Conservation (phyloP, 2,329 filamentous ascomycete species). For the Cordyceps cicadae region DNA sequence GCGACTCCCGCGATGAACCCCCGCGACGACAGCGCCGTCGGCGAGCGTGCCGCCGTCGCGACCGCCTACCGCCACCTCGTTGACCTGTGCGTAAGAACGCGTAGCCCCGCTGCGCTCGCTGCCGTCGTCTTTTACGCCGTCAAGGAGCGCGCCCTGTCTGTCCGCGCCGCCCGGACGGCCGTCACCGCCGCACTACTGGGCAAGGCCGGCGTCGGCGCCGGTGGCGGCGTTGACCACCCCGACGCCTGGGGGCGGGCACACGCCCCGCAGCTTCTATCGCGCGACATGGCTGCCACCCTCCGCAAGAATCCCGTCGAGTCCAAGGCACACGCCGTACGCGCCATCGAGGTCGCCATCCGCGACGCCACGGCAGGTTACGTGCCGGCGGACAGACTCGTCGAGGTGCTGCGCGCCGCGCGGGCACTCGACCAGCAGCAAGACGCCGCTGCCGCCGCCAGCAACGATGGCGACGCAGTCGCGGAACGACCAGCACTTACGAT, state of each 20-base stretch:
- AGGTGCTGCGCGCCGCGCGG: constrained; percentile 17
- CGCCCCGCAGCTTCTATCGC: constrained; percentile 23
- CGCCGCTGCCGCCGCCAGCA: neutral
- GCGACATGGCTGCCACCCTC: constrained; percentile 18
- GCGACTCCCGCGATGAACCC: constrained; percentile 1
- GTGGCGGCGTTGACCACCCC: constrained; percentile 14
- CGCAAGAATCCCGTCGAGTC: constrained; percentile 14
- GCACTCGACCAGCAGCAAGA: neutral
- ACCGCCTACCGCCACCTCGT: constrained; percentile 32
- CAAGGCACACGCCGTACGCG: constrained; percentile 16
- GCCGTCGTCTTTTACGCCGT: constrained; percentile 26
- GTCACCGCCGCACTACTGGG: constrained; percentile 21
- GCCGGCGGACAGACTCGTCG: constrained; percentile 21
- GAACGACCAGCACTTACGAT: neutral
- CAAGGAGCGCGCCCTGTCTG: constrained; percentile 22
- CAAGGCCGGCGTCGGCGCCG: constrained; percentile 12
- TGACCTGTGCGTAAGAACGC: constrained; percentile 25
- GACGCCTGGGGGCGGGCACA: constrained; percentile 21
- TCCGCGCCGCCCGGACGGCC: constrained; percentile 17
- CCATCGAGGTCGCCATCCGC: constrained; percentile 25
- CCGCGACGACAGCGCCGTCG: constrained; percentile 8
- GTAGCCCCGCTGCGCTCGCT: constrained; percentile 23
- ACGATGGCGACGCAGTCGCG: neutral
- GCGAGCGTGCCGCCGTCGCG: constrained; percentile 19
- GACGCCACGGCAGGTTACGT: constrained; percentile 21